phyloP scores from a whole-genome alignment of 2,329 filamentous ascomycete species.

The Teratosphaeria nubilosa region DNA sequence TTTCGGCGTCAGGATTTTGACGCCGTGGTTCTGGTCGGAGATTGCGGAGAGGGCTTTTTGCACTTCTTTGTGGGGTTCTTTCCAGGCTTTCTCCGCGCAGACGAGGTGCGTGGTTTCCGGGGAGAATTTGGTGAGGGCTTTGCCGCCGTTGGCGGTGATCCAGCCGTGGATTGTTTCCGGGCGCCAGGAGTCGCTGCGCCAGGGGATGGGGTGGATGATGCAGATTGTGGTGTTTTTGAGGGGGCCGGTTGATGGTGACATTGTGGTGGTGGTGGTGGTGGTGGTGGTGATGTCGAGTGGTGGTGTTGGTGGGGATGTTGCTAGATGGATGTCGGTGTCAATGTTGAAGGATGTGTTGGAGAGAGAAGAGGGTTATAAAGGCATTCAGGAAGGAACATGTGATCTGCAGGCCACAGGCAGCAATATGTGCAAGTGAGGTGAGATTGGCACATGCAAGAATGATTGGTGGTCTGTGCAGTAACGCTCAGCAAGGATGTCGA shows the following conservation, averaged over 20 bases:
- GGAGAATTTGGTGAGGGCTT: conserved; percentile 45
- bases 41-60: conserved; percentile 1
- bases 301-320: background rate
- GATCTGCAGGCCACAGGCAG: background rate
- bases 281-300: background rate
- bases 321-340: background rate
- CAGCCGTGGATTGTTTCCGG: conserved; percentile 45
- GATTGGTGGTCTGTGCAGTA: background rate
- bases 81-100: conserved; percentile 51
- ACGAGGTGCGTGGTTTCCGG: conserved; percentile 62
- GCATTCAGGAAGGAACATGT: background rate
- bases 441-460: background rate
- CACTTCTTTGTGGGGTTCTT: background rate
- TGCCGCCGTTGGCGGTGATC: conserved; percentile 52
- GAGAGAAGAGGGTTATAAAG: background rate
- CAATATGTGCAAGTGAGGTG: background rate
- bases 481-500: background rate
- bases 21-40: conserved; percentile 4
- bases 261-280: background rate
- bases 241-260: background rate
- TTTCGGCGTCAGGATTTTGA: conserved; percentile 31
- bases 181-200: conserved; percentile 8
- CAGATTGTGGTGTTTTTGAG: conserved; percentile 6
- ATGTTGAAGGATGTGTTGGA: background rate
- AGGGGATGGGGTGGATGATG: conserved; percentile 6